phyloP scores from a whole-genome alignment of 2,329 filamentous ascomycete genomes.

The Fusarium sp. region DNA sequence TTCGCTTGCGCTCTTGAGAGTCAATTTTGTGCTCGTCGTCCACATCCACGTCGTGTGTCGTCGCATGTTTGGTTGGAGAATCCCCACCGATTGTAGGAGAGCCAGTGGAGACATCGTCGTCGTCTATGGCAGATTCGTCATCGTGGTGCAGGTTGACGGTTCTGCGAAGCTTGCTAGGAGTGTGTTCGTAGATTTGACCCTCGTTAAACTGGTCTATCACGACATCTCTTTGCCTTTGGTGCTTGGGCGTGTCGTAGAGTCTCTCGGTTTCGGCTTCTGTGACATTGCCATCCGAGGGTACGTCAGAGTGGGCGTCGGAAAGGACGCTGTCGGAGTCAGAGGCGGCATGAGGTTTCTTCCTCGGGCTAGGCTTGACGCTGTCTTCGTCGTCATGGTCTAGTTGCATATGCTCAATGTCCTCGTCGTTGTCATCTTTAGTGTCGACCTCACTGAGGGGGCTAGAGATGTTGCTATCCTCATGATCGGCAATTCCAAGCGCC shows the following conservation, averaged over 20 bases:
- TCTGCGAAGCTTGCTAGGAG: constrained; percentile 83
- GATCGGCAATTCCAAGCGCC: constrained; percentile 59
- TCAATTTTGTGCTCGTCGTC: constrained; percentile 55
- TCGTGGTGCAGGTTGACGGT: constrained; percentile 54
- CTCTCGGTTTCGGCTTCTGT: constrained; percentile 96
- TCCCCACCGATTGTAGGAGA: constrained; percentile 59
- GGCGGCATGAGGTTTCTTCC: constrained; percentile 52
- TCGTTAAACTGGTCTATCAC: constrained; percentile 70
- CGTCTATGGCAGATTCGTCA: constrained; percentile 60
- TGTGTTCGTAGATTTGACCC: constrained; percentile 72
- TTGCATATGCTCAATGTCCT: constrained; percentile 74
- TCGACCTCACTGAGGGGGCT: constrained; percentile 96
- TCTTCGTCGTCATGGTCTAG: constrained; percentile 58
- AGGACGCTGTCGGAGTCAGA: constrained; percentile 68
- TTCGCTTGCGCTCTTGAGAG: constrained; percentile 63
- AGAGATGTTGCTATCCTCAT: constrained; percentile 80
- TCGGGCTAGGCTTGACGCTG: constrained; percentile 49
- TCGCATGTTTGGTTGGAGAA: constrained; percentile 55
- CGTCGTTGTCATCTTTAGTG: constrained; percentile 81
- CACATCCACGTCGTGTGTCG: constrained; percentile 47
- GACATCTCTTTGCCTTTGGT: constrained; percentile 73
- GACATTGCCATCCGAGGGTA: constrained; percentile 66
- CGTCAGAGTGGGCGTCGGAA: constrained; percentile 66
- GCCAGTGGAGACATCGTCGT: constrained; percentile 57
- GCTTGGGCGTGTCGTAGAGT: constrained; percentile 88